A percentile compares a stretch with the other conserved stretches of the same genome.
These are phyloP conservation scores for Magnusiomyces ingens DNA, from an alignment of 1,139 yeast species.

Conservation along the genomic window DNA sequence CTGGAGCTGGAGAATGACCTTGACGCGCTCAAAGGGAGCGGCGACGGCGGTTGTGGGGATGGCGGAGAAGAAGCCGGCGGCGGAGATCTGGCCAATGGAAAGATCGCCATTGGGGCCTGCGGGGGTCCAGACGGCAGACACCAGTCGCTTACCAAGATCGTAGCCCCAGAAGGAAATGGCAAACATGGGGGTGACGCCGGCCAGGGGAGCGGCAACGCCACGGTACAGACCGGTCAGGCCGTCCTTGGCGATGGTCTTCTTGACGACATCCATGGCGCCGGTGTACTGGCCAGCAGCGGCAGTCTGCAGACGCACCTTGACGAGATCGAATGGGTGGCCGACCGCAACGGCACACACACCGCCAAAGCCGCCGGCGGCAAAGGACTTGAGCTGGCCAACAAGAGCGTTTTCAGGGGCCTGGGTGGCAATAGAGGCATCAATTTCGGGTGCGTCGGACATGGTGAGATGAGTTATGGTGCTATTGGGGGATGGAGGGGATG, in stretches of 20 bases:
- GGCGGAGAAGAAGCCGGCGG: constrained; percentile 95
- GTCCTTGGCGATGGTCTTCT: constrained; percentile 59
- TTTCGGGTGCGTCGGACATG: constrained; percentile 16
- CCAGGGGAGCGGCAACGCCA: constrained; percentile 82
- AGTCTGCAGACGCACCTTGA: constrained; percentile 82
- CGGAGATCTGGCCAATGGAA: constrained; percentile 63
- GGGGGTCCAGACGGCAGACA: constrained; percentile 39
- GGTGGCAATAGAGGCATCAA: constrained; percentile 6
- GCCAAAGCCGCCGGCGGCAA: constrained; percentile 86
- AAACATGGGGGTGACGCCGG: constrained; percentile 97
- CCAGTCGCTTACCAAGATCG: constrained; percentile 80
- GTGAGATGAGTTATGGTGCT: background rate
- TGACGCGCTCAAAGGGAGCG: constrained; percentile 94
- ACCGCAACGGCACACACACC: constrained; percentile 82
- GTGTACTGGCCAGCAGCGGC: constrained; percentile 48
- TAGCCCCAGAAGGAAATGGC: constrained; percentile 99
- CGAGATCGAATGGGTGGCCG: constrained; percentile 93
- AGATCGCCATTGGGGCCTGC: constrained; percentile 32
- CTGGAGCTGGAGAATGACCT: constrained; percentile 86
- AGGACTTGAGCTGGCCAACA: constrained; percentile 55
- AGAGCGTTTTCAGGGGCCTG: constrained; percentile 22
- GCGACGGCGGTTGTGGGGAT: constrained; percentile 92
- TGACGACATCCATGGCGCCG: constrained; percentile 59
- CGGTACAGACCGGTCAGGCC: constrained; percentile 77
- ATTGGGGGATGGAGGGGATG: background rate